A percentile compares a stretch with the other conserved stretches of the same genome.
Evolutionary conservation across 2,329 filamentous ascomycete genomes (phyloP).

Genomic region (Aspergillus sp.): DNA sequence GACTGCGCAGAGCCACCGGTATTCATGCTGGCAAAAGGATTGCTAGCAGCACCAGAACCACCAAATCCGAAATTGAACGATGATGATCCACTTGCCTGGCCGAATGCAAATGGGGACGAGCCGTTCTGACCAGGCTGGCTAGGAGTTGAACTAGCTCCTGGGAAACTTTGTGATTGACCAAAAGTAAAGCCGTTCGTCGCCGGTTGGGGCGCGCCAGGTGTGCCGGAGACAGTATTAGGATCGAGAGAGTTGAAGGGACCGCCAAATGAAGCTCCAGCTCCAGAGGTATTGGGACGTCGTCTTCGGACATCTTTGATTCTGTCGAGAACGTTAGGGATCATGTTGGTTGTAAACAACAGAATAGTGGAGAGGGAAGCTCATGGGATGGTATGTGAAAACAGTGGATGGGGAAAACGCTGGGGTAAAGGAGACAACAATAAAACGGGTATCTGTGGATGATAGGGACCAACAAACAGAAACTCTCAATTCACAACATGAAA

Average conservation of each 20-base stretch:
- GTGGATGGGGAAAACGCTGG: not conserved
- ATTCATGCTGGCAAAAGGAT: constrained; percentile 35
- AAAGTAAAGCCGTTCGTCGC: constrained; percentile 32
- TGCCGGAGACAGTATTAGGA: constrained; percentile 27
- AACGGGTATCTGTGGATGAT: not conserved
- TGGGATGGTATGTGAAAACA: not conserved
- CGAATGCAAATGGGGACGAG: constrained; percentile 29
- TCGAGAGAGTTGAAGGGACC: constrained; percentile 29
- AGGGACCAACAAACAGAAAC: not conserved
- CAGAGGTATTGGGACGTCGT: constrained; percentile 21
- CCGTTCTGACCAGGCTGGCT: constrained; percentile 23
- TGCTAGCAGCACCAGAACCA: constrained; percentile 22
- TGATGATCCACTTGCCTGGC: constrained; percentile 16
- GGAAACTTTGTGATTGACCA: constrained; percentile 37
- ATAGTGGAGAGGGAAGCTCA: not conserved
- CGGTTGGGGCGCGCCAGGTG: constrained; percentile 15
- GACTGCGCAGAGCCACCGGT: constrained; percentile 18
- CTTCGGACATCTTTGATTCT: constrained; percentile 27
- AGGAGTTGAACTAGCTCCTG: constrained; percentile 22
- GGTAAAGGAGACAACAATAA: not conserved
- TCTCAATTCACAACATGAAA: not conserved
- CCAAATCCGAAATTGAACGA: constrained; percentile 32
- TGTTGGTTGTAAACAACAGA: not conserved
- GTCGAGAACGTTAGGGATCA: constrained; percentile 6
- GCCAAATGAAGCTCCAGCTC: constrained; percentile 17